Percentiles rank a stretch among this genome's conserved stretches.
These are phyloP conservation scores for Gossypium longicalyx DNA, from an alignment of 345 rosid species.

Conservation along the genomic window DNA sequence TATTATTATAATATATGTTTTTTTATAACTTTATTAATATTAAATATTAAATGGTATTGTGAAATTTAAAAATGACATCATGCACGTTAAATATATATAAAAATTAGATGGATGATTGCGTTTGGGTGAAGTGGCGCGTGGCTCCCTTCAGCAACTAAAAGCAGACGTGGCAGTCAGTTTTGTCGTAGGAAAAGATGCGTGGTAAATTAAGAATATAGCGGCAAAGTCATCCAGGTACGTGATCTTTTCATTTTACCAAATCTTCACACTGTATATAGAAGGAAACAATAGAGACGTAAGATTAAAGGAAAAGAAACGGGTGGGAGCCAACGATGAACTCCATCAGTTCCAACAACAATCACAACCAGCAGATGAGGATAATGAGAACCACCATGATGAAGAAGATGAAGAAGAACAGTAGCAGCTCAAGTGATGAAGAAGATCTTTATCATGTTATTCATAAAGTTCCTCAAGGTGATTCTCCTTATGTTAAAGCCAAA, in stretches of 20 bases:
- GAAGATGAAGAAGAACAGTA: slow-evolving; percentile 12
- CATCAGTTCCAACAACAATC: neutral
- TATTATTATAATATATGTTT: too few species aligned
- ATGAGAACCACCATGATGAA: neutral
- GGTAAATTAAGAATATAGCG: neutral
- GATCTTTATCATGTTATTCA: slow-evolving; percentile 52
- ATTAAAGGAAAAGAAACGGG: neutral
- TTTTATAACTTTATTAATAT: too few species aligned
- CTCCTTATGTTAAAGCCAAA: slow-evolving; percentile 83
- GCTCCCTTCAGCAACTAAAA: neutral
- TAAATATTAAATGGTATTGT: too few species aligned
- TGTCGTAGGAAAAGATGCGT: neutral
- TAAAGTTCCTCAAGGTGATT: slow-evolving; percentile 81
- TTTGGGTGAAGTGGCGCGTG: neutral
- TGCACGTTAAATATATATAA: too few species aligned
- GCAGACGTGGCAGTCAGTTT: neutral
- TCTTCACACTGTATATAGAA: neutral
- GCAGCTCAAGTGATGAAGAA: slow-evolving; percentile 20
- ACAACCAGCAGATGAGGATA: slow-evolving; percentile 11
- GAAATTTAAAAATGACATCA: too few species aligned
- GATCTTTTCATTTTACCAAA: neutral
- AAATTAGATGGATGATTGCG: too few species aligned
- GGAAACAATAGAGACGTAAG: neutral
- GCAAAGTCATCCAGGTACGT: neutral
- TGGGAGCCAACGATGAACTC: neutral